These are phyloP conservation scores for Hypoxylon sp. DNA, from an alignment of 2,329 filamentous ascomycete genomes.

Conservation along the genomic window DNA sequence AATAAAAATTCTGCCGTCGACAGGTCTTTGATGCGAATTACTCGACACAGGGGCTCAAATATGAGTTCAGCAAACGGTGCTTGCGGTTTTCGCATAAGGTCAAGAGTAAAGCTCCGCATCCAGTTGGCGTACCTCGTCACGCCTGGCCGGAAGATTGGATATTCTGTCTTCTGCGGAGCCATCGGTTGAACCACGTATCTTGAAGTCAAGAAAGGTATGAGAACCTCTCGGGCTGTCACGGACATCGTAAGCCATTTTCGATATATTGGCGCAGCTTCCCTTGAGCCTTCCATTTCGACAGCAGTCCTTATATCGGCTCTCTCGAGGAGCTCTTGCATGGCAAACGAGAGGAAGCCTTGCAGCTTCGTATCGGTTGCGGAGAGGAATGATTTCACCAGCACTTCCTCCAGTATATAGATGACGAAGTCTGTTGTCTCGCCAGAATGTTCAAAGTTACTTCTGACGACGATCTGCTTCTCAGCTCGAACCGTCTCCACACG, in stretches of 20 bases:
- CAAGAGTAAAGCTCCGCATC: constrained; percentile 84
- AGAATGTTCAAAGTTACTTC: constrained; percentile 85
- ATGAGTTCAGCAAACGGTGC: constrained; percentile 81
- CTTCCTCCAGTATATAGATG: constrained; percentile 85
- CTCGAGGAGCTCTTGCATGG: constrained; percentile 91
- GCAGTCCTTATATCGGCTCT: constrained; percentile 80
- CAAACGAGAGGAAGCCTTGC: constrained; percentile 93
- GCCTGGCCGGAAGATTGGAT: constrained; percentile 82
- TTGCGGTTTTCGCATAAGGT: constrained; percentile 84
- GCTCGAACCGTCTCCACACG: constrained; percentile 84
- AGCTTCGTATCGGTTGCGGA: constrained; percentile 89
- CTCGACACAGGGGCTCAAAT: constrained; percentile 84
- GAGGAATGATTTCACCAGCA: constrained; percentile 91
- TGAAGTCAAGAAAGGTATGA: constrained; percentile 91
- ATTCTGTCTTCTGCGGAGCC: constrained; percentile 70
- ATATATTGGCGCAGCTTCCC: constrained; percentile 72
- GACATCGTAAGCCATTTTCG: constrained; percentile 84
- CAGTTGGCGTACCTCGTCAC: constrained; percentile 80
- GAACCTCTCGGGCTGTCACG: constrained; percentile 80
- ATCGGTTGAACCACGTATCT: constrained; percentile 81
- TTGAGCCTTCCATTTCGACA: constrained; percentile 60
- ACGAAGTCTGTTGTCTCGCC: constrained; percentile 89
- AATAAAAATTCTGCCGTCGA: constrained; percentile 90
- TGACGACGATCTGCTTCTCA: constrained; percentile 85
- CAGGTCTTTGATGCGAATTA: constrained; percentile 88